Evolutionary conservation across 805 yeast species (phyloP).

Genomic region (Ogataea angusta): DNA sequence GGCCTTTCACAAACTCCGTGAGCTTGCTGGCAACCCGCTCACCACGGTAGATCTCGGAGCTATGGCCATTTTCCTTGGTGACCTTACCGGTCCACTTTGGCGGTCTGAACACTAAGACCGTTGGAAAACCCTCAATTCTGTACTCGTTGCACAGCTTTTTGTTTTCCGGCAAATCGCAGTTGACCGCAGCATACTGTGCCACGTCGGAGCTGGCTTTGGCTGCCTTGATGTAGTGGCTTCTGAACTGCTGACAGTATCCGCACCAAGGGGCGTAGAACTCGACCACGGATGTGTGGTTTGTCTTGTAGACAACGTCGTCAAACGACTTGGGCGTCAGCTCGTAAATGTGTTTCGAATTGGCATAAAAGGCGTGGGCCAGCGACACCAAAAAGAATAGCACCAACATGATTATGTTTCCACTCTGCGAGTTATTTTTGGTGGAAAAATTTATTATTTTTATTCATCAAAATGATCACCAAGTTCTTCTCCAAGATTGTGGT

Average conservation of each 20-base stretch:
- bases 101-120: conserved; percentile 78
- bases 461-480: conserved; percentile 72
- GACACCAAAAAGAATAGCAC: conserved; percentile 3
- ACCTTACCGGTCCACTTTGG: conserved; percentile 46
- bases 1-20: conserved; percentile 49
- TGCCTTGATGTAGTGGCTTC: conserved; percentile 60
- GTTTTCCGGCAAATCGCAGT: conserved; percentile 74
- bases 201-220: conserved; percentile 56
- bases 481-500: conserved; percentile 77
- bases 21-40: conserved; percentile 56
- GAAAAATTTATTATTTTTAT: conserved; percentile 2
- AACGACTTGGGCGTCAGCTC: conserved; percentile 43
- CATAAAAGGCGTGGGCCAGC: conserved; percentile 20
- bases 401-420: conserved; percentile 1
- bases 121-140: conserved; percentile 77
- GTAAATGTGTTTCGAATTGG: conserved; percentile 23
- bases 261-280: conserved; percentile 99
- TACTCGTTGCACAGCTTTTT: conserved; percentile 65
- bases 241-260: conserved; percentile 80
- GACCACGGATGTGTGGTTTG: conserved; percentile 78
- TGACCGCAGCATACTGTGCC: conserved; percentile 73
- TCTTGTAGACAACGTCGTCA: conserved; percentile 57
- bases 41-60: conserved; percentile 58
- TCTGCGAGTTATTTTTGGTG: background rate
- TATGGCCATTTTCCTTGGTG: conserved; percentile 35